These are phyloP conservation scores for Plasmodium fragile DNA, from an alignment of 169 alveolate species.

Conservation along the genomic window DNA sequence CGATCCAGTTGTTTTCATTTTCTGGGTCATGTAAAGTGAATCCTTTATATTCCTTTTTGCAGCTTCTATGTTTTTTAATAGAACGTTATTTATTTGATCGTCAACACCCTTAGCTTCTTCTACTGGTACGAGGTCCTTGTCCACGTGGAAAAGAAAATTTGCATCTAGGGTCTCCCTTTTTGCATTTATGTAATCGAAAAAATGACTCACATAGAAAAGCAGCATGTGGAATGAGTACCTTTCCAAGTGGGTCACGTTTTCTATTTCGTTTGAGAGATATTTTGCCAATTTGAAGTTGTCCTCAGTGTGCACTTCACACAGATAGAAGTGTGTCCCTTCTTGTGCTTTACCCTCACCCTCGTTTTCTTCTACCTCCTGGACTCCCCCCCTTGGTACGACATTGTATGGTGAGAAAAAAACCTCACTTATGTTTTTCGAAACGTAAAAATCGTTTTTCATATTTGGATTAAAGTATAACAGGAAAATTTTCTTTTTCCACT, in stretches of 20 bases:
- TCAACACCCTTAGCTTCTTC: neutral
- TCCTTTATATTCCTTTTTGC: constrained; percentile 20
- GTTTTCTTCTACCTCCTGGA: neutral
- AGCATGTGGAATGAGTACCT: constrained; percentile 2
- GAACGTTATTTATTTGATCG: neutral
- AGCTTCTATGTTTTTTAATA: constrained; percentile 14
- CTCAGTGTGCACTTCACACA: constrained; percentile 38
- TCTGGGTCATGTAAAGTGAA: neutral
- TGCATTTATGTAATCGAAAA: neutral
- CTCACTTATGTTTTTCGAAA: constrained; percentile 36
- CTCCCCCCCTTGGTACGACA: neutral
- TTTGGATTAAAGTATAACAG: constrained; percentile 16
- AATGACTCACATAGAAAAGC: constrained; percentile 8
- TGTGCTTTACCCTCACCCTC: neutral
- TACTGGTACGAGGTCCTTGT: constrained; percentile 3
- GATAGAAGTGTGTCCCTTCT: constrained; percentile 14
- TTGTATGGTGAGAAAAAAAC: neutral
- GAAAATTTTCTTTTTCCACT: constrained; percentile 1
- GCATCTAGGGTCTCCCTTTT: constrained; percentile 21
- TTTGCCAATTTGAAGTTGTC: constrained; percentile 23
- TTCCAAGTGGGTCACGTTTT: constrained; percentile 7
- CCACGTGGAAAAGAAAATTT: constrained; percentile 36
- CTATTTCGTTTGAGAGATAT: constrained; percentile 18
- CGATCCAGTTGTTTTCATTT: neutral
- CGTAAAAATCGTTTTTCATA: constrained; percentile 13